phyloP scores from a whole-genome alignment of 202 grass and related monocot species.

The Hordeum pubiflorum region DNA sequence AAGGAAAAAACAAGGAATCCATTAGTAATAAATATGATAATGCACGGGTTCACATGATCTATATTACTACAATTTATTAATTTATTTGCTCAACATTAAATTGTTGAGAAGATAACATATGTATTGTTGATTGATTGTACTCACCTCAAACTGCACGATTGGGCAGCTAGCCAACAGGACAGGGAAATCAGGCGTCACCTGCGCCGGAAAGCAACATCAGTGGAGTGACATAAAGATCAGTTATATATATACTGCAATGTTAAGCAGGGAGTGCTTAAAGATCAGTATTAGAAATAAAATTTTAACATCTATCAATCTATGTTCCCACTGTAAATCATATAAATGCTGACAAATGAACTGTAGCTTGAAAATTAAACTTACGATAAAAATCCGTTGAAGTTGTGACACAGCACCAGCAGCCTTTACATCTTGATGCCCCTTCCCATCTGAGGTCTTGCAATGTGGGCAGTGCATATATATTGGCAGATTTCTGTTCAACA shows the following conservation, averaged over 20 bases:
- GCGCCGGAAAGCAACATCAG: slow-evolving; percentile 26
- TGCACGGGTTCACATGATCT: neutral
- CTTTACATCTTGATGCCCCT: slow-evolving; percentile 51
- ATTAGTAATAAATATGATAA: neutral
- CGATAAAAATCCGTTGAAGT: slow-evolving; percentile 90
- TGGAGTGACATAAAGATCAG: slow-evolving; percentile 6
- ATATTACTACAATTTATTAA: neutral
- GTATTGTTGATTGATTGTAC: neutral
- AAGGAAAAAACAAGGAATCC: slow-evolving; percentile 1
- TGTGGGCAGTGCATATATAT: slow-evolving; percentile 95
- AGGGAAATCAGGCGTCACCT: slow-evolving; percentile 86
- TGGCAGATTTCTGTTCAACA: slow-evolving; percentile 83
- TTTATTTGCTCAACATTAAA: neutral
- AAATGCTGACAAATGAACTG: neutral
- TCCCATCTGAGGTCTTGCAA: slow-evolving; percentile 56
- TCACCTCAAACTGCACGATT: slow-evolving; percentile 75
- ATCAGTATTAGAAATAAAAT: neutral
- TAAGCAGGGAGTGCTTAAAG: neutral
- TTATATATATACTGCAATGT: neutral
- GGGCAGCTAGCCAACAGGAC: slow-evolving; percentile 73
- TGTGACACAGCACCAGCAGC: slow-evolving; percentile 65
- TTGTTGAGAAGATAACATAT: neutral
- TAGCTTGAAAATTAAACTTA: slow-evolving; percentile 34
- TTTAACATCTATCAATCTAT: neutral
- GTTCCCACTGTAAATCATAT: neutral